These are phyloP conservation scores for Liquidambar formosana DNA, from an alignment of 164 flowering plant species.

Conservation along the genomic window DNA sequence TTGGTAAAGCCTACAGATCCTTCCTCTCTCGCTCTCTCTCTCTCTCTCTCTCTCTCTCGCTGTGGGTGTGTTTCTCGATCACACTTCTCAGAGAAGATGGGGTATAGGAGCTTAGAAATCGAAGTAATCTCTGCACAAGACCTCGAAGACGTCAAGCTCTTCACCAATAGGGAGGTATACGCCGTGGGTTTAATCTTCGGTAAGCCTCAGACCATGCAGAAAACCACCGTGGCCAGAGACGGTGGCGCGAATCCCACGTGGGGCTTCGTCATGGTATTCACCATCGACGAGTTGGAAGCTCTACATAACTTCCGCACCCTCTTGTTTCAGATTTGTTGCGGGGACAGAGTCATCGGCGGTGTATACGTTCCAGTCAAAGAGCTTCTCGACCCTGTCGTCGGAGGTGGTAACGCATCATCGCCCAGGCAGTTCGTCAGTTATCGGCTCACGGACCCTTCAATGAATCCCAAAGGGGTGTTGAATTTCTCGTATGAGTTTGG, in stretches of 20 bases:
- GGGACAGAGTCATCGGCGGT: slow-evolving; percentile 3
- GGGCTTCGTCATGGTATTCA: neutral
- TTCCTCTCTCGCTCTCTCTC: too few relatives aligned
- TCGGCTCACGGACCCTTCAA: slow-evolving; percentile 15
- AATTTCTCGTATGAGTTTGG: slow-evolving; percentile 27
- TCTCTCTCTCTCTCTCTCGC: too few relatives aligned
- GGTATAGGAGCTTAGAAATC: neutral
- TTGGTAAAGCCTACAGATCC: too few relatives aligned
- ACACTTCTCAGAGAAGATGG: too few relatives aligned
- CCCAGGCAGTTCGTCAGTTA: slow-evolving; percentile 10
- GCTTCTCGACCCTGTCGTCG: neutral
- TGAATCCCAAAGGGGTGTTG: slow-evolving; percentile 23
- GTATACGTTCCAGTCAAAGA: neutral
- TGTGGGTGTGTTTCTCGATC: too few relatives aligned
- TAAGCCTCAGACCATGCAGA: neutral
- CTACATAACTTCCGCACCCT: neutral
- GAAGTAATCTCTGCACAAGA: slow-evolving; percentile 1
- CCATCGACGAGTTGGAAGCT: neutral
- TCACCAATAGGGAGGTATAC: slow-evolving; percentile 3
- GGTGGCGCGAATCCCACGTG: neutral
- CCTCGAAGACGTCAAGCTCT: neutral
- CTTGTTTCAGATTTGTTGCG: neutral
- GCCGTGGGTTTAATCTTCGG: neutral
- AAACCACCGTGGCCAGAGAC: neutral
- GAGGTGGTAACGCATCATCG: too few relatives aligned